These are phyloP conservation scores for Hygrophorus russula DNA, from an alignment of 768 basidiomycete genomes.

Conservation along the genomic window DNA sequence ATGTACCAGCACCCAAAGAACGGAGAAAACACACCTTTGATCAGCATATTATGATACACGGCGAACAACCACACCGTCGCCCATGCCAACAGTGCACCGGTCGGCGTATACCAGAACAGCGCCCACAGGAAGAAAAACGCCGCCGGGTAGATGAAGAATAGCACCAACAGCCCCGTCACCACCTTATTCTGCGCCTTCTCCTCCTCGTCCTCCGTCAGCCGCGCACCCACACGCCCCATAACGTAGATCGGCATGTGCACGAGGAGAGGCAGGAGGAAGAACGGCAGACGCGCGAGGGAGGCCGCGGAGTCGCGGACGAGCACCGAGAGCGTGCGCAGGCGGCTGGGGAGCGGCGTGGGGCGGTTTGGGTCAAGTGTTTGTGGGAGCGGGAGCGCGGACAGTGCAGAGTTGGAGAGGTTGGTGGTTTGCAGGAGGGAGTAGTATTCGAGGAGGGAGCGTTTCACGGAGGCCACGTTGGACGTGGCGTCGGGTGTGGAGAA, in stretches of 20 bases:
- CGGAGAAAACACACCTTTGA: slow-evolving; percentile 54
- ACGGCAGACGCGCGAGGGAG: slow-evolving; percentile 65
- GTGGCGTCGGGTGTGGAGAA: slow-evolving; percentile 62
- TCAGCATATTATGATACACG: slow-evolving; percentile 74
- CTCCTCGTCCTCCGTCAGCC: slow-evolving; percentile 74
- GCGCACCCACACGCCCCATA: slow-evolving; percentile 65
- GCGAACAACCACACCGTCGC: slow-evolving; percentile 66
- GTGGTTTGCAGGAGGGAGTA: slow-evolving; percentile 78
- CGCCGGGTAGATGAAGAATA: slow-evolving; percentile 69
- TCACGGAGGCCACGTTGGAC: slow-evolving; percentile 47
- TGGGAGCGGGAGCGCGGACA: slow-evolving; percentile 79
- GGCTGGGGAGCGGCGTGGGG: slow-evolving; percentile 68
- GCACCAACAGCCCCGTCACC: slow-evolving; percentile 69
- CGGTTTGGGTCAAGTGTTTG: slow-evolving; percentile 69
- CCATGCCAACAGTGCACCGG: slow-evolving; percentile 65
- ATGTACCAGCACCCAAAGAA: neutral
- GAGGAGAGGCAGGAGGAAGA: slow-evolving; percentile 80
- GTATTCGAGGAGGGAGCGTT: slow-evolving; percentile 71
- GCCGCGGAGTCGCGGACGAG: slow-evolving; percentile 71
- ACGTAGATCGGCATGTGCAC: slow-evolving; percentile 80
- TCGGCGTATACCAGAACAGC: slow-evolving; percentile 60
- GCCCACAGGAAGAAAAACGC: slow-evolving; percentile 84
- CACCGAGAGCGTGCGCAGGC: slow-evolving; percentile 67
- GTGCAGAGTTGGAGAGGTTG: slow-evolving; percentile 73
- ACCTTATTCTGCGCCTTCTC: slow-evolving; percentile 98